Evolutionary conservation across 345 rosid genomes (phyloP), one percentile per base, ranked within the genome.

Genomic region (Eutrema heterophyllum): DNA sequence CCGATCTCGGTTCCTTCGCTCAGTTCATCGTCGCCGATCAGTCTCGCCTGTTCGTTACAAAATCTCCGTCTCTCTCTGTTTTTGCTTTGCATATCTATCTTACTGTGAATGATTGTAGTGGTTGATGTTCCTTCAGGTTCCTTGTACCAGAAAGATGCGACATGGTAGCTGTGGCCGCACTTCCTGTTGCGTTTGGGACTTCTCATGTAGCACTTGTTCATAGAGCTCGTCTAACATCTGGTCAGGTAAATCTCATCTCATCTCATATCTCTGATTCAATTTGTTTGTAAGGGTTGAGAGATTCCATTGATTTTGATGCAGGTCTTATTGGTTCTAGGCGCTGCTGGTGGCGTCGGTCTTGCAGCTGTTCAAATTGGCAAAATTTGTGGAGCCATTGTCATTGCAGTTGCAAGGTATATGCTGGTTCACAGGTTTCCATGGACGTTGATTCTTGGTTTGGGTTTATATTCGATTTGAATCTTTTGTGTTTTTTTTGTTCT

Each of bases 291-390:
- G 4, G 21, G 43, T 74, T 68, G 62, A 49, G 61, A 75, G 13
- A 35, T 7, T 39, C 13, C 2, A n/a, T 40, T 26, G 39, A 9
- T 3, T 49, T 45, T 52, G 36, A 38, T 60, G 59, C 67, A 94
- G 98, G 98, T 92, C 18, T 80, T 95, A 74, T 62, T 92, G 73
- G 96, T 95, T 82, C 86, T 95, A 49, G 97, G 99, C 30, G 99
- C 99, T 4, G 98, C 97, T 62, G 97, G 99, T 73, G 99, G 98
- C 9, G 99, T 95, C 67, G 99, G 99, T 9, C 81, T 89, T 69
- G 88, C 98, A 33, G 98, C 98, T 50, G 89, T 90, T 5, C 98
- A 95, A 80, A 90, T 95, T 36, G 99, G 94, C 74, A 95, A 95
- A 84, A 86, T 82, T 73, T 76, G 84, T 70, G 92, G 98, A 9